Evolutionary conservation across 179 eudicot genomes (phyloP), one percentile per base, ranked within the genome.

Genomic region (Silene coronaria): DNA sequence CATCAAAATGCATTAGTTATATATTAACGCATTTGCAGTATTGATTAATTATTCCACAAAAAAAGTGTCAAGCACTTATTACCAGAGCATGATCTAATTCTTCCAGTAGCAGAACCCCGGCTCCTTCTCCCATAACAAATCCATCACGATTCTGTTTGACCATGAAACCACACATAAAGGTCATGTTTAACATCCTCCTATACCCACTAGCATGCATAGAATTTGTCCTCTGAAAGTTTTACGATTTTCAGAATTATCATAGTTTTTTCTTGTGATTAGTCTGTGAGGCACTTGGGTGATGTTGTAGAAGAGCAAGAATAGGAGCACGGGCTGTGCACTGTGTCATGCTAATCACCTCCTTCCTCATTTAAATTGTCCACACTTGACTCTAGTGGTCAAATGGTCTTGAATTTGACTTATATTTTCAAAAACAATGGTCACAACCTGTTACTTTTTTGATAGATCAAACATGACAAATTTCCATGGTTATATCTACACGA

Each of bases 111-210:
- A 95, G 77, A 79, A 91, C 99, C 59, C 99, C 99, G 81, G 99
- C 92, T 67, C 99, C 99, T 88, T 95, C 99, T 82, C 99, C 99
- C 97, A 95, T 90, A 27, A 95, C 97, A 88, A 95, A 95, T 70
- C 99, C 98, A 86, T 95, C 98, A 75, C 98, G 96, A 75, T 82
- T 86, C 98, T 95, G 86, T 82, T 73, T 48, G 60, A 73, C 23
- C 32, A 82, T 17, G 19, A 48, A 69, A 79, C 5, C 63, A 73
- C 63, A 73, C 14, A 61, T 48, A 13, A 21, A 82, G 38, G 34
- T 71, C 13, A 36, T 34, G 66, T 71, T 34, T 75, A 58, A 36
- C 26, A 19, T 17, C 75, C 64, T 55, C 13, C 60, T 27, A 23
- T 32, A 67, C 68, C 65, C 3, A 26, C 57, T 4, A 34, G 6